Evolutionary conservation across 768 basidiomycete genomes (phyloP).

Genomic region (Lactifluus echinatus): DNA sequence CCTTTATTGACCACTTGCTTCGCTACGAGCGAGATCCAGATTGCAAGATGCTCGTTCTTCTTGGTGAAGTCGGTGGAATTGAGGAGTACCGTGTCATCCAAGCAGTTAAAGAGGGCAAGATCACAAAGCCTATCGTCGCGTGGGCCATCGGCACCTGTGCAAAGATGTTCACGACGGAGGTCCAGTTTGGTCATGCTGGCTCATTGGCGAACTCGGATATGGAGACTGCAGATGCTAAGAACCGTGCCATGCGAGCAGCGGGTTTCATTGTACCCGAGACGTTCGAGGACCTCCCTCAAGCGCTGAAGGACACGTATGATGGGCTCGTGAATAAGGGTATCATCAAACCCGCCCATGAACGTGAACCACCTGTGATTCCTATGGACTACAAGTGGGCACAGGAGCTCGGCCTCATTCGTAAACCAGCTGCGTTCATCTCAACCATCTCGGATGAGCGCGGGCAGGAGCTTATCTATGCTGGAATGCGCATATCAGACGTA

Average conservation of each 20-base stretch:
- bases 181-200: slow-evolving; percentile 98
- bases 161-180: slow-evolving; percentile 99
- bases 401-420: slow-evolving; percentile 95
- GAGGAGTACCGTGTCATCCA: slow-evolving; percentile 99
- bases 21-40: slow-evolving; percentile 96
- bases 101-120: slow-evolving; percentile 85
- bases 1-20: slow-evolving; percentile 97
- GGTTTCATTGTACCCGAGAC: slow-evolving; percentile 97
- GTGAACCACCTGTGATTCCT: slow-evolving; percentile 92
- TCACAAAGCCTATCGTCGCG: slow-evolving; percentile 98
- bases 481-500: slow-evolving; percentile 98
- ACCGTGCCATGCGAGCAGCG: slow-evolving; percentile 85
- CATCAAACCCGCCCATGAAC: slow-evolving; percentile 65
- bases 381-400: slow-evolving; percentile 99
- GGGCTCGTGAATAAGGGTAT: slow-evolving; percentile 60
- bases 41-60: slow-evolving; percentile 98
- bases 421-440: slow-evolving; percentile 97
- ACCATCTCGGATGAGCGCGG: slow-evolving; percentile 99
- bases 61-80: slow-evolving; percentile 97
- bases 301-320: slow-evolving; percentile 80
- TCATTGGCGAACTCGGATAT: slow-evolving; percentile 95
- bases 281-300: slow-evolving; percentile 89
- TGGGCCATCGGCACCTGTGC: slow-evolving; percentile 99
- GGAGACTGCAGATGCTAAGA: slow-evolving; percentile 99
- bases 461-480: slow-evolving; percentile 95